Evolutionary conservation across 331 rosid species (phyloP), one percentile per base, ranked within the genome.

Genomic region (Acacia pycnantha): DNA sequence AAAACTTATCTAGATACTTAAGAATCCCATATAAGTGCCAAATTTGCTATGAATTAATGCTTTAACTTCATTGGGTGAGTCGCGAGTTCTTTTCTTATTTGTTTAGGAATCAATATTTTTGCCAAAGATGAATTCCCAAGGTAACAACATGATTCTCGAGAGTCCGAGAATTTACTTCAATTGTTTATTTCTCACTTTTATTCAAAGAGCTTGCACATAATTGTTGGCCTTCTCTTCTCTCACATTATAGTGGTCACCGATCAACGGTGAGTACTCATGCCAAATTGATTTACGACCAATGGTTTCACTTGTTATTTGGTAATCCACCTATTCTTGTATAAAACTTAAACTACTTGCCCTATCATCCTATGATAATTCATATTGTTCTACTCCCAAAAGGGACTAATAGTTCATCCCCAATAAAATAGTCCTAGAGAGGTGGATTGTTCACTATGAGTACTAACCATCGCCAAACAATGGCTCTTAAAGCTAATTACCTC

Each of bases 401-500:
- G 78, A 72, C 64, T 75, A 81, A 66, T 70, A 88, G 43, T 37
- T 37, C 43, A 37, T 37, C 92, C 44, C 67, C 19, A 79, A 81
- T 79, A 94, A 92, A 87, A 92, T 93, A 1, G 89, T 94, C 44
- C 87, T 92, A 78, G 97, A 94, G 90, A 89, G 97, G 87, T 92
- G 97, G 98, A 77, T 86, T 73, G 90, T 94, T 78, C 93, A 91
- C 73, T 92, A 92, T 77, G 96, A 94, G 73, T 70, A 85, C 80
- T 5, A n/a, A 13, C 90, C 90, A 2, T 29, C 31, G 14, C 86
- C 83, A 70, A 70, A 80, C 33, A 41, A 81, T 79, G 79, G 80
- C 87, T 81, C 88, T 89, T 16, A 94, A 79, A 77, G 59, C 82
- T 4, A 81, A 89, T 72, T 92, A 92, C 48, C 58, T 62, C 58